These are phyloP conservation scores for Nephelium lappaceum DNA, from an alignment of 345 rosid genomes.

Conservation along the genomic window DNA sequence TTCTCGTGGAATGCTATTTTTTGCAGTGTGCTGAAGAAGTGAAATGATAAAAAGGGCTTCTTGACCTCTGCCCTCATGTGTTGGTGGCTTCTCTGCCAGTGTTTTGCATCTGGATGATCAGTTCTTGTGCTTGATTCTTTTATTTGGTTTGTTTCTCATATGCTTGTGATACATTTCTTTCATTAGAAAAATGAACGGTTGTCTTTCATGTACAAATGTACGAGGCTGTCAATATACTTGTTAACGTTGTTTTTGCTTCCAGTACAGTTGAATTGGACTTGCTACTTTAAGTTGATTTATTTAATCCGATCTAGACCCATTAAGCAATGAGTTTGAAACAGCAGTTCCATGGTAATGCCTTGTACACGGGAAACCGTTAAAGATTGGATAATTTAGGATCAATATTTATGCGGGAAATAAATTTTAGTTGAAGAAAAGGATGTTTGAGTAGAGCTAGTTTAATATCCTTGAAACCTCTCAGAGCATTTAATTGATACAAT, in stretches of 20 bases:
- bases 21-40: constrained; percentile 75
- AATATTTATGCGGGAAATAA: not conserved
- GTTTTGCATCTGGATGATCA: constrained; percentile 22
- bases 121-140: constrained; percentile 20
- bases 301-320: not conserved
- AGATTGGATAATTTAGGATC: not conserved
- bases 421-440: not conserved
- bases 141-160: constrained; percentile 28
- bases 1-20: constrained; percentile 18
- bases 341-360: not conserved
- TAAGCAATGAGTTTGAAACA: not conserved
- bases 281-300: constrained; percentile 4
- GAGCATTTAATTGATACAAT: no score
- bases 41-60: constrained; percentile 31
- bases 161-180: constrained; percentile 15
- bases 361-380: no score
- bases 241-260: not conserved
- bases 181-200: constrained; percentile 12
- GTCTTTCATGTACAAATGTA: constrained; percentile 17
- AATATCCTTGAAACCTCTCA: no score
- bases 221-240: not conserved
- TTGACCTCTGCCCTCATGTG: constrained; percentile 12
- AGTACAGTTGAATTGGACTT: not conserved
- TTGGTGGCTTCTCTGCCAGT: constrained; percentile 24
- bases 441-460: no score